A percentile compares a stretch with the other conserved stretches of the same genome.
Conservation (phyloP, 768 basidiomycete genomes). For the Strobilomyces echinocephalus region DNA sequence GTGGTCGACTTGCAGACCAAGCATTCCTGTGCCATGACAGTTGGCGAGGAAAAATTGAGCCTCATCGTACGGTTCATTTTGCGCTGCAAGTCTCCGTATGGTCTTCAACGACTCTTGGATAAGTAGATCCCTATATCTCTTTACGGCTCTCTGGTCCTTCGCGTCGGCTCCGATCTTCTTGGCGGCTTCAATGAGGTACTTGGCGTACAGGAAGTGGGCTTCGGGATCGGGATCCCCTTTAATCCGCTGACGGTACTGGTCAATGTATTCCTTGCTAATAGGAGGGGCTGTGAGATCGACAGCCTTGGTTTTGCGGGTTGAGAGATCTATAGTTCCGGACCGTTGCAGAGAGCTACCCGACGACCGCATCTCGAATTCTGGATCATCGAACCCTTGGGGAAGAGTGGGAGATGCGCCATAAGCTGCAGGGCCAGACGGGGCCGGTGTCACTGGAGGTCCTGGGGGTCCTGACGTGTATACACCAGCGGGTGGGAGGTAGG, state of each 20-base stretch:
- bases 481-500: slow-evolving; percentile 30
- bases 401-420: slow-evolving; percentile 25
- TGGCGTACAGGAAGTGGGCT: slow-evolving; percentile 96
- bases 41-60: slow-evolving; percentile 99
- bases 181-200: slow-evolving; percentile 97
- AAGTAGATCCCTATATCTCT: slow-evolving; percentile 86
- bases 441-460: slow-evolving; percentile 17
- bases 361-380: slow-evolving; percentile 53
- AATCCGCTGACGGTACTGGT: slow-evolving; percentile 95
- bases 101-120: slow-evolving; percentile 88
- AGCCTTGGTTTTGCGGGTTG: slow-evolving; percentile 71
- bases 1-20: slow-evolving; percentile 96
- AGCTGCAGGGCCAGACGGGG: slow-evolving; percentile 8
- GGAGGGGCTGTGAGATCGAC: slow-evolving; percentile 80
- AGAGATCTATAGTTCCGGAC: slow-evolving; percentile 50
- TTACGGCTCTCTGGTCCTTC: slow-evolving; percentile 75
- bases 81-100: slow-evolving; percentile 86
- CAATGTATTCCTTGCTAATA: slow-evolving; percentile 93
- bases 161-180: slow-evolving; percentile 77
- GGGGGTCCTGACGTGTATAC: slow-evolving; percentile 21
- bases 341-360: slow-evolving; percentile 46
- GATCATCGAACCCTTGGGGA: slow-evolving; percentile 31
- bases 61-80: slow-evolving; percentile 88
- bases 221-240: slow-evolving; percentile 98
- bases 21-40: slow-evolving; percentile 90